Evolutionary conservation across 176 grass and related monocot genomes (phyloP).

Genomic region (Puya raimondii): DNA sequence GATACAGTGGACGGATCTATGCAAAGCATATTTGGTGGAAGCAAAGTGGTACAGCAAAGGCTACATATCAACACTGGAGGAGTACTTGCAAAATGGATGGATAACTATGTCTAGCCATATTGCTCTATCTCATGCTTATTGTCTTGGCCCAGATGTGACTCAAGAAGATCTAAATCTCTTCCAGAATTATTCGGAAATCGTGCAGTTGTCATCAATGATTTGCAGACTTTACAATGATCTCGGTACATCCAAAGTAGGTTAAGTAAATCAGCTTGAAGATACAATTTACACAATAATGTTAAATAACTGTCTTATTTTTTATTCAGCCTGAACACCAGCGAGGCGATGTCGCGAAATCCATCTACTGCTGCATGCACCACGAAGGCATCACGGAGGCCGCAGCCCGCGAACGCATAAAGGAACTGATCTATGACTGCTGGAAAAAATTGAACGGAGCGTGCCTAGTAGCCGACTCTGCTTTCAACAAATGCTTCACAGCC

Average conservation of each 20-base stretch:
- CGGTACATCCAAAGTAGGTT: constrained; percentile 17
- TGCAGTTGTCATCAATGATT: constrained; percentile 1
- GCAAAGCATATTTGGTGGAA: constrained; percentile 23
- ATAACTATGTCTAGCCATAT: neutral
- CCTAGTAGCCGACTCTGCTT: neutral
- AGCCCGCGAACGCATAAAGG: constrained; percentile 19
- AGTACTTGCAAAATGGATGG: constrained; percentile 29
- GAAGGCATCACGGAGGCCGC: neutral
- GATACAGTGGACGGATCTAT: constrained; percentile 21
- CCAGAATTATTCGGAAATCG: neutral
- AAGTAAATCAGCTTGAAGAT: neutral
- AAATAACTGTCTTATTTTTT: neutral
- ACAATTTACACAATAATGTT: neutral
- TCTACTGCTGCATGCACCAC: constrained; percentile 29
- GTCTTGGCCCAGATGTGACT: neutral
- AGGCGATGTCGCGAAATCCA: constrained; percentile 18
- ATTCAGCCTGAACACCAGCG: constrained; percentile 11
- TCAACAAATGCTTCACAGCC: constrained; percentile 2
- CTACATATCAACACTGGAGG: constrained; percentile 11
- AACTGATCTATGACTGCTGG: constrained; percentile 11
- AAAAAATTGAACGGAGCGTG: constrained; percentile 9
- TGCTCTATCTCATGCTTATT: neutral
- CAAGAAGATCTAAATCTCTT: constrained; percentile 15
- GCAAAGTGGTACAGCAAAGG: constrained; percentile 21
- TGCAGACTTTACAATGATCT: constrained; percentile 22